Conservation (phyloP, 495 filamentous ascomycete genomes). For the Aspergillus egyptiacus region DNA sequence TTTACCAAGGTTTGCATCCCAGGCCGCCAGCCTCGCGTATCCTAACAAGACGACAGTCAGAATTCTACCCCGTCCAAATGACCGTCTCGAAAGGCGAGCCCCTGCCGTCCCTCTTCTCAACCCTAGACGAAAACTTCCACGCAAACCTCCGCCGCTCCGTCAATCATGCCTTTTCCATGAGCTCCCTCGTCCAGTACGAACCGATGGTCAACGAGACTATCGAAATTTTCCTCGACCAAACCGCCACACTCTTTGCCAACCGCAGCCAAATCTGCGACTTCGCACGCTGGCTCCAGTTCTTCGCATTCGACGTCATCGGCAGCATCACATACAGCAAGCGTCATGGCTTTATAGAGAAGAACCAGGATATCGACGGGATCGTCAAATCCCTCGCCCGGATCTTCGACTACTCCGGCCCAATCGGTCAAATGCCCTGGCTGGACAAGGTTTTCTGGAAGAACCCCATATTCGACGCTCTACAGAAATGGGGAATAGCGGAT, state of each 20-base stretch:
- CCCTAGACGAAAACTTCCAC: slow-evolving; percentile 68
- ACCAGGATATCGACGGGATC: slow-evolving; percentile 51
- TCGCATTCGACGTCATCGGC: slow-evolving; percentile 71
- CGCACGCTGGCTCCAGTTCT: slow-evolving; percentile 69
- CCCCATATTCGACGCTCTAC: slow-evolving; percentile 27
- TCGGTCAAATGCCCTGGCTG: slow-evolving; percentile 48
- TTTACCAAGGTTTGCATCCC: slow-evolving; percentile 58
- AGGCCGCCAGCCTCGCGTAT: not conserved
- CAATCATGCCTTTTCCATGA: slow-evolving; percentile 70
- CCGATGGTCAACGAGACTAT: slow-evolving; percentile 58
- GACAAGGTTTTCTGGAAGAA: slow-evolving; percentile 49
- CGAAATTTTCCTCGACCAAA: slow-evolving; percentile 53
- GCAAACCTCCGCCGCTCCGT: slow-evolving; percentile 61
- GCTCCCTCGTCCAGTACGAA: slow-evolving; percentile 64
- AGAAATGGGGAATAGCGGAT: slow-evolving; percentile 10
- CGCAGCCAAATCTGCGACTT: slow-evolving; percentile 52
- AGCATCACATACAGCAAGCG: slow-evolving; percentile 57
- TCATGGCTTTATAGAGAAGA: slow-evolving; percentile 57
- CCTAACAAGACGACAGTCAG: slow-evolving; percentile 42
- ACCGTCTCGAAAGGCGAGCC: slow-evolving; percentile 57
- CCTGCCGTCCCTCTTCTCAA: slow-evolving; percentile 71
- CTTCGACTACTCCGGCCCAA: slow-evolving; percentile 41
- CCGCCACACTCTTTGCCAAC: slow-evolving; percentile 52
- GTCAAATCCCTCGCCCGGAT: slow-evolving; percentile 37
- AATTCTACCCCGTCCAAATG: slow-evolving; percentile 66